Percentiles rank a stretch among this genome's conserved stretches.
Evolutionary conservation across 805 yeast species (phyloP).

Genomic region (Ogataea degrootiae): DNA sequence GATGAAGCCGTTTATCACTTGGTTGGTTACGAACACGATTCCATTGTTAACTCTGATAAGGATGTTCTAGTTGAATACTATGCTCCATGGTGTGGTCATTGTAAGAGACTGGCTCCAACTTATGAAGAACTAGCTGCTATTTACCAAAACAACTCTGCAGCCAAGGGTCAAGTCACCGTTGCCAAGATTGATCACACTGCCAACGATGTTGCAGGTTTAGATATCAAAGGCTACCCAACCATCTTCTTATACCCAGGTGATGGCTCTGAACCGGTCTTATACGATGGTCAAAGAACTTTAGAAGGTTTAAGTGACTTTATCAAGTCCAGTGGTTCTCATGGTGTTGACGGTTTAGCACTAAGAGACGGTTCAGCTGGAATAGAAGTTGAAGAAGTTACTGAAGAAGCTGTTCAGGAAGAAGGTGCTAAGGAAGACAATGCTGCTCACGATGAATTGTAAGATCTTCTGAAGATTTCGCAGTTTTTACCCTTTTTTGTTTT

Average conservation of each 20-base stretch:
- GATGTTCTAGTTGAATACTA: constrained; percentile 86
- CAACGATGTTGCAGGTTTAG: constrained; percentile 76
- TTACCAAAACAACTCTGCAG: constrained; percentile 47
- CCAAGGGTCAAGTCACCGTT: constrained; percentile 54
- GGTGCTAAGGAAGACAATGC: constrained; percentile 75
- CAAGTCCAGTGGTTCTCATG: constrained; percentile 58
- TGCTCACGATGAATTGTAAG: constrained; percentile 21
- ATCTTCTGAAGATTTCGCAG: not conserved
- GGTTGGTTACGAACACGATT: constrained; percentile 81
- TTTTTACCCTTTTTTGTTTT: not conserved
- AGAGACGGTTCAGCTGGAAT: constrained; percentile 36
- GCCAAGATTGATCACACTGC: constrained; percentile 88
- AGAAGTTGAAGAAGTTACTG: constrained; percentile 74
- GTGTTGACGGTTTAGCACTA: constrained; percentile 50
- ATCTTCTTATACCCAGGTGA: constrained; percentile 85
- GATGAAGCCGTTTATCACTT: constrained; percentile 62
- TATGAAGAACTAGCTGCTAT: constrained; percentile 82
- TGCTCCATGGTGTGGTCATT: constrained; percentile 98
- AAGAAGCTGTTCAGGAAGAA: constrained; percentile 60
- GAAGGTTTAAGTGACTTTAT: constrained; percentile 69
- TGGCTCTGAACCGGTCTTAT: constrained; percentile 60
- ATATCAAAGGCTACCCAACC: constrained; percentile 89
- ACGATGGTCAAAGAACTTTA: constrained; percentile 67
- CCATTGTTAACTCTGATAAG: constrained; percentile 54
- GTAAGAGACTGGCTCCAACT: constrained; percentile 84